Percentiles rank a stretch among this genome's conserved stretches.
Evolutionary conservation across 2,329 filamentous ascomycete species (phyloP).

Genomic region (Neoscytalidium dimidiatum): DNA sequence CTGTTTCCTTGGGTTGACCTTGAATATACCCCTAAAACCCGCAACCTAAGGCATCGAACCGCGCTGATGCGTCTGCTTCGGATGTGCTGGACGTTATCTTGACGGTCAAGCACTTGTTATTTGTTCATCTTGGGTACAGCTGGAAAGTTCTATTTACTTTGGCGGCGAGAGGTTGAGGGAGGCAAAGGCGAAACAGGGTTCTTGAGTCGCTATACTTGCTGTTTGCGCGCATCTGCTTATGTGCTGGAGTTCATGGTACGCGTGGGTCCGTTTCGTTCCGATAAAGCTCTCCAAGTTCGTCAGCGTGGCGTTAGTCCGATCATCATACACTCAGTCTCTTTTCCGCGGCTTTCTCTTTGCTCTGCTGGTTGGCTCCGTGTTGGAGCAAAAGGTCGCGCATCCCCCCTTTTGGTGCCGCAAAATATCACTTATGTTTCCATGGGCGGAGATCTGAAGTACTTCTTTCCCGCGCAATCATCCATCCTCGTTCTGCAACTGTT

Average conservation of each 20-base stretch:
- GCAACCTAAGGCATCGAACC: not conserved
- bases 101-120: not conserved
- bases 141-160: not conserved
- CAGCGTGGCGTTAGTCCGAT: constrained; percentile 18
- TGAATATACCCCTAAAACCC: constrained; percentile 15
- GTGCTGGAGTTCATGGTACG: not conserved
- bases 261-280: not conserved
- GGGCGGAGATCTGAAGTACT: not conserved
- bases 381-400: constrained; percentile 8
- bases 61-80: not conserved
- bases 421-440: not conserved
- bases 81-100: not conserved
- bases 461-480: not conserved
- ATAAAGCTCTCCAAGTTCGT: constrained; percentile 15
- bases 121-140: constrained; percentile 20
- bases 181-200: constrained; percentile 11
- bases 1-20: constrained; percentile 3
- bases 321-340: constrained; percentile 9
- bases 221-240: constrained; percentile 7
- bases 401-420: constrained; percentile 1
- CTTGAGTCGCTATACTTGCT: constrained; percentile 1
- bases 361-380: constrained; percentile 1
- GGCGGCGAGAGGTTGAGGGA: not conserved
- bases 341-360: constrained; percentile 7
- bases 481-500: not conserved